Evolutionary conservation across 176 grass and related monocot genomes (phyloP).

Genomic region (Puya raimondii): DNA sequence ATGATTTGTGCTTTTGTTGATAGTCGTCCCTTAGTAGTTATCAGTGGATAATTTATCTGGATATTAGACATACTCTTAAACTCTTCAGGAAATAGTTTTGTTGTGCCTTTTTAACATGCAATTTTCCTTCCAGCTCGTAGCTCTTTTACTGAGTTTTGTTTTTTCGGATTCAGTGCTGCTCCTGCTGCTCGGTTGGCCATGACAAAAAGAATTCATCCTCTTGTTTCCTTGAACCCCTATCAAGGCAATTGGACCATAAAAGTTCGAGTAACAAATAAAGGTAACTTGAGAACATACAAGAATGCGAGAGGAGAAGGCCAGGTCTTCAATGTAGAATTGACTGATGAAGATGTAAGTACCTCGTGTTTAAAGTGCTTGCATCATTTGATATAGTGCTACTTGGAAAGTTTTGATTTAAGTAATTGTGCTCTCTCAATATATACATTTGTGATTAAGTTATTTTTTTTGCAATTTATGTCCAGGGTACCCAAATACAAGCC

Average conservation of each 20-base stretch:
- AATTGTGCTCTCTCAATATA: too few species aligned
- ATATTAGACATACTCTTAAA: too few species aligned
- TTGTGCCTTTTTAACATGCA: slow-evolving; percentile 1
- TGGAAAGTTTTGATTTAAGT: too few species aligned
- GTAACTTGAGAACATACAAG: slow-evolving; percentile 67
- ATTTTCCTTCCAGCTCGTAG: neutral
- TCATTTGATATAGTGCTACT: neutral
- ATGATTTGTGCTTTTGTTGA: neutral
- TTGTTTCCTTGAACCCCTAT: slow-evolving; percentile 84
- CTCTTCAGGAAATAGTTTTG: neutral
- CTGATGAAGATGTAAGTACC: slow-evolving; percentile 88
- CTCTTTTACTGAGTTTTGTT: neutral
- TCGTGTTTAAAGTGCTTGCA: neutral
- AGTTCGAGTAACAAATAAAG: slow-evolving; percentile 90
- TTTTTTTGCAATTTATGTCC: neutral
- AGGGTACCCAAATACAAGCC: slow-evolving; percentile 98
- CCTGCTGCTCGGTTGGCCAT: slow-evolving; percentile 70
- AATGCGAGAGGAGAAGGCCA: slow-evolving; percentile 86
- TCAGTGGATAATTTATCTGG: neutral
- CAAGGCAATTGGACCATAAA: slow-evolving; percentile 98
- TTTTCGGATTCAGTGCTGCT: slow-evolving; percentile 50
- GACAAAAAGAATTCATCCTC: slow-evolving; percentile 78
- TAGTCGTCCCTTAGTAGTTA: neutral
- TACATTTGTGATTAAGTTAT: too few species aligned
- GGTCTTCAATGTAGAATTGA: slow-evolving; percentile 93